A percentile compares a stretch with the other conserved stretches of the same genome.
phyloP scores from a whole-genome alignment of 805 yeast species.

The Yamadazyma laniorum region DNA sequence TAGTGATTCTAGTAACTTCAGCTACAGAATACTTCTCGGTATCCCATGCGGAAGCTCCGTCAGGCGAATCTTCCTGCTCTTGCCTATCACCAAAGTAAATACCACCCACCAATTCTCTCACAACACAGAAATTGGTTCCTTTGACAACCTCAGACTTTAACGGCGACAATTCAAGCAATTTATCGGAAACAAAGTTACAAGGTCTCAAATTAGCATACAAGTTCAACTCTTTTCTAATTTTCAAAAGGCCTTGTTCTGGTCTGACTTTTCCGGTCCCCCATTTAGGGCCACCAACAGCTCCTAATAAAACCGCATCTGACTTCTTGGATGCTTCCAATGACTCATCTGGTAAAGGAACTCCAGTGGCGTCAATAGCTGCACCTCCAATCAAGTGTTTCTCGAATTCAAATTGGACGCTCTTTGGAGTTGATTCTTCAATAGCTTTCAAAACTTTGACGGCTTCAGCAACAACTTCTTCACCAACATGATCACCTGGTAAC shows the following conservation, averaged over 20 bases:
- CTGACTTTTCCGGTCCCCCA: conserved; percentile 98
- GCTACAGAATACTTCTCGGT: conserved; percentile 89
- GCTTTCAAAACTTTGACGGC: conserved; percentile 90
- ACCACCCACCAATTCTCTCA: conserved; percentile 97
- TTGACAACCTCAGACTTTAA: conserved; percentile 77
- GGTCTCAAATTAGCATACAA: conserved; percentile 97
- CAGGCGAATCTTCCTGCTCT: conserved; percentile 76
- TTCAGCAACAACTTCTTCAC: conserved; percentile 84
- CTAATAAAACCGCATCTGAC: conserved; percentile 93
- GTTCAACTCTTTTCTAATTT: conserved; percentile 91
- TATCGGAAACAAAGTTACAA: conserved; percentile 86
- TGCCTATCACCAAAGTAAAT: conserved; percentile 94
- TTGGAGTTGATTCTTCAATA: conserved; percentile 52
- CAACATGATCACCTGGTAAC: conserved; percentile 96
- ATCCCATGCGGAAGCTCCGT: conserved; percentile 79
- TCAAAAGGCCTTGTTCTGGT: conserved; percentile 94
- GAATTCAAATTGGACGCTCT: conserved; percentile 63
- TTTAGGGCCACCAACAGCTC: conserved; percentile 99
- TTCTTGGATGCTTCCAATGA: conserved; percentile 78
- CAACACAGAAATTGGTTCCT: conserved; percentile 91
- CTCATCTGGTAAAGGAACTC: conserved; percentile 84
- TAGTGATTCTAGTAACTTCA: conserved; percentile 91
- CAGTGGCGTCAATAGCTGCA: conserved; percentile 97
- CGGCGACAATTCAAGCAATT: conserved; percentile 83
- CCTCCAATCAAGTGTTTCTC: conserved; percentile 92